A percentile compares a stretch with the other conserved stretches of the same genome.
Evolutionary conservation across 805 yeast species (phyloP).

Genomic region (Candida coquimbonensis): DNA sequence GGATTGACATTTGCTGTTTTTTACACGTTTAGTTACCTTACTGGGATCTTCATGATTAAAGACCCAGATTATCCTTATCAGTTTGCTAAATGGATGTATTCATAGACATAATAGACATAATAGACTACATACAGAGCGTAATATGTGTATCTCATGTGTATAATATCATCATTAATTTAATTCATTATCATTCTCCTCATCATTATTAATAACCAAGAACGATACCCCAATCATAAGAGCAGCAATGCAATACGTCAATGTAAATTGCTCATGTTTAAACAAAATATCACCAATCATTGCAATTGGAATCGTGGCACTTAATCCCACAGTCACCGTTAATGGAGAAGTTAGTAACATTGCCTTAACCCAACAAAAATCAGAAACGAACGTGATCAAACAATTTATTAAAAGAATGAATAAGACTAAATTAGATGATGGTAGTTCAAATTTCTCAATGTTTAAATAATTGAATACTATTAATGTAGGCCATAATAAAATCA

Average conservation of each 20-base stretch:
- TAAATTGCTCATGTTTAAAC: slow-evolving; percentile 55
- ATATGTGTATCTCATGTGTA: too few species aligned
- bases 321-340: slow-evolving; percentile 89
- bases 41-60: slow-evolving; percentile 13
- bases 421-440: slow-evolving; percentile 53
- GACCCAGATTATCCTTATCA: slow-evolving; percentile 17
- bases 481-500: slow-evolving; percentile 76
- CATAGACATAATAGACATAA: background rate
- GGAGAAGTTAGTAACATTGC: slow-evolving; percentile 93
- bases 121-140: too few species aligned
- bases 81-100: slow-evolving; percentile 12
- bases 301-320: slow-evolving; percentile 87
- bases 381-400: slow-evolving; percentile 70
- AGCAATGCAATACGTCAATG: slow-evolving; percentile 64
- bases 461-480: slow-evolving; percentile 54
- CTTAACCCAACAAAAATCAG: slow-evolving; percentile 94
- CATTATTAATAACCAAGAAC: slow-evolving; percentile 75
- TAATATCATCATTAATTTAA: too few species aligned
- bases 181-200: slow-evolving; percentile 54
- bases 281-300: slow-evolving; percentile 89
- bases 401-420: slow-evolving; percentile 52
- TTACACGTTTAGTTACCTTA: slow-evolving; percentile 16
- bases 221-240: slow-evolving; percentile 77
- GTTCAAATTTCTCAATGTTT: slow-evolving; percentile 63
- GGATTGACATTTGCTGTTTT: slow-evolving; percentile 12